Evolutionary conservation across 2,329 filamentous ascomycete genomes (phyloP).

Genomic region (Myriosclerotinia curreyana): DNA sequence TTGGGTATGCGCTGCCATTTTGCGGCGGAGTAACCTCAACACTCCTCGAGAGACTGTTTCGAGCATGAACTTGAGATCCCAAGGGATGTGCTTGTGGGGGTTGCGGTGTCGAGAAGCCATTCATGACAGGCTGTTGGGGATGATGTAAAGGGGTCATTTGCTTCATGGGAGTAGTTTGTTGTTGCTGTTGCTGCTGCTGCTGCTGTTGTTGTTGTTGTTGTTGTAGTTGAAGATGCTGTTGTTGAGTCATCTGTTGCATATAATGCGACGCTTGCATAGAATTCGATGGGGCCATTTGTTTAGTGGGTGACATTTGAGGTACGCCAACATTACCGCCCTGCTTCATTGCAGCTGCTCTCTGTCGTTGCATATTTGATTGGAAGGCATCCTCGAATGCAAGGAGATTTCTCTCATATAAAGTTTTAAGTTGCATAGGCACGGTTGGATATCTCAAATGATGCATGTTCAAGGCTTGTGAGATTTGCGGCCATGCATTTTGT

Average conservation of each 20-base stretch:
- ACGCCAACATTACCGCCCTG: conserved; percentile 39
- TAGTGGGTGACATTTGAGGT: conserved; percentile 44
- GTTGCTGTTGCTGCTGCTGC: conserved; percentile 44
- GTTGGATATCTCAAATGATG: conserved; percentile 60
- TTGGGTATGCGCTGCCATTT: conserved; percentile 43
- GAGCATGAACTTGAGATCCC: conserved; percentile 45
- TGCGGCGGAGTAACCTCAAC: conserved; percentile 44
- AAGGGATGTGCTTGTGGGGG: conserved; percentile 45
- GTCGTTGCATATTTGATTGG: conserved; percentile 52
- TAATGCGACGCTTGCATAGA: conserved; percentile 53
- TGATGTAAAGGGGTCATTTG: conserved; percentile 45
- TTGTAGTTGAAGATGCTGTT: conserved; percentile 50
- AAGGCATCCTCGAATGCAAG: conserved; percentile 72
- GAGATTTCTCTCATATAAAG: conserved; percentile 73
- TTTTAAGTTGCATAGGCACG: conserved; percentile 67
- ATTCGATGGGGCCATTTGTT: conserved; percentile 45
- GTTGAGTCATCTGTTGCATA: conserved; percentile 46
- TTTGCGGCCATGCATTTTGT: conserved; percentile 68
- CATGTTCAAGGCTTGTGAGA: conserved; percentile 65
- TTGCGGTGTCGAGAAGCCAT: conserved; percentile 49
- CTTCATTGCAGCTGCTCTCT: conserved; percentile 38
- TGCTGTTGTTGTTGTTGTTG: conserved; percentile 50
- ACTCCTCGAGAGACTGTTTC: conserved; percentile 52
- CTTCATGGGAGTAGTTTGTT: conserved; percentile 49
- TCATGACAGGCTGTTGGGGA: conserved; percentile 47